Percentiles rank a stretch among this genome's conserved stretches.
These are phyloP conservation scores for Protomyces inouyei DNA, from an alignment of 1,139 yeast genomes.

Conservation along the genomic window DNA sequence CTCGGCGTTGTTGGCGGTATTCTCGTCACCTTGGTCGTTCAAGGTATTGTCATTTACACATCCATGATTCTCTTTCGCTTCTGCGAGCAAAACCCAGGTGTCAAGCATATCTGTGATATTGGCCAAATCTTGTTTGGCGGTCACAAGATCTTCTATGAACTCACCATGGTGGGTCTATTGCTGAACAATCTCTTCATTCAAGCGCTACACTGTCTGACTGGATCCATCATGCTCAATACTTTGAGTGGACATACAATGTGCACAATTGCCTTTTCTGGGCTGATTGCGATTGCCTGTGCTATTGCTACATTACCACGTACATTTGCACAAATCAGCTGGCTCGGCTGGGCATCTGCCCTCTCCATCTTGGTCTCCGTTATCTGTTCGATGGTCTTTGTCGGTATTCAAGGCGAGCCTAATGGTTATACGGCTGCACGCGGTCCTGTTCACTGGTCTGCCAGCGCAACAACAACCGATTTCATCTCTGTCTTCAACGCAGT, in stretches of 20 bases:
- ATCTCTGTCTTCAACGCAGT: slow-evolving; percentile 52
- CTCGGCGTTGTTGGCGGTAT: slow-evolving; percentile 58
- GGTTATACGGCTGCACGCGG: slow-evolving; percentile 36
- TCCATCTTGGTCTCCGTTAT: slow-evolving; percentile 57
- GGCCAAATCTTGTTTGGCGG: slow-evolving; percentile 57
- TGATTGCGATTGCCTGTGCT: slow-evolving; percentile 48
- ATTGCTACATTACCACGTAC: slow-evolving; percentile 46
- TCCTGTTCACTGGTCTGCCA: slow-evolving; percentile 45
- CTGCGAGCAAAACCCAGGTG: slow-evolving; percentile 51
- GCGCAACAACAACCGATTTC: slow-evolving; percentile 49
- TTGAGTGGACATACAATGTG: slow-evolving; percentile 51
- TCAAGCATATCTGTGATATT: slow-evolving; percentile 54
- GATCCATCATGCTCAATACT: slow-evolving; percentile 58
- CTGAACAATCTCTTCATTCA: slow-evolving; percentile 55
- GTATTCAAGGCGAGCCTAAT: slow-evolving; percentile 49
- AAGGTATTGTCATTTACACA: slow-evolving; percentile 52
- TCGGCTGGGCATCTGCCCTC: slow-evolving; percentile 47
- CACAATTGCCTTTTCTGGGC: slow-evolving; percentile 50
- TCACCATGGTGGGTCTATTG: slow-evolving; percentile 53
- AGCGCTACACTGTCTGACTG: slow-evolving; percentile 55
- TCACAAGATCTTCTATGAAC: slow-evolving; percentile 52
- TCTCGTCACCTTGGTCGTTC: slow-evolving; percentile 48
- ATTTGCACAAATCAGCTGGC: slow-evolving; percentile 49
- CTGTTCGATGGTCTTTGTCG: slow-evolving; percentile 53
- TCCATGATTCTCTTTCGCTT: slow-evolving; percentile 53